These are phyloP conservation scores for Pseudocercospora ulei DNA, from an alignment of 2,329 filamentous ascomycete genomes.

Conservation along the genomic window DNA sequence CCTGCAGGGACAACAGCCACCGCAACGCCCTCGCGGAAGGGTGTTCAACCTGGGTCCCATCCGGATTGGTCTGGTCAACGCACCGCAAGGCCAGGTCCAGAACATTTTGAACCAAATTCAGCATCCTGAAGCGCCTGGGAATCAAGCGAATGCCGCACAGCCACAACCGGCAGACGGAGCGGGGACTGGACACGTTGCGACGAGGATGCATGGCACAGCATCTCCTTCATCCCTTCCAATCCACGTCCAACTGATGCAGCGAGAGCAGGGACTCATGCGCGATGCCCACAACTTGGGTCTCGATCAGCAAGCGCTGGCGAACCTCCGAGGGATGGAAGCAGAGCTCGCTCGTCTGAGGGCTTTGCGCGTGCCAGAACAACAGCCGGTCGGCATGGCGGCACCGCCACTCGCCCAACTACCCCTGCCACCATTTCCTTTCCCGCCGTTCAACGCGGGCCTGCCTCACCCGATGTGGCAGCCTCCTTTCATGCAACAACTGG, in stretches of 20 bases:
- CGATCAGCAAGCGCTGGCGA: conserved; percentile 57
- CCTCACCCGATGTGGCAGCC: conserved; percentile 9
- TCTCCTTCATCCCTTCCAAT: conserved; percentile 36
- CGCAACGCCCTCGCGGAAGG: conserved; percentile 33
- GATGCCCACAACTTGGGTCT: conserved; percentile 55
- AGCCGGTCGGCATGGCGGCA: conserved; percentile 13
- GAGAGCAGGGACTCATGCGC: conserved; percentile 59
- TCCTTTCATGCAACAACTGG: conserved; percentile 14
- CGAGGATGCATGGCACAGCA: conserved; percentile 5
- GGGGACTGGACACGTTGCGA: conserved; percentile 10
- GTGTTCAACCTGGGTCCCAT: conserved; percentile 66
- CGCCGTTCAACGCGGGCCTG: conserved; percentile 11
- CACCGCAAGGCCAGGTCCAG: conserved; percentile 42
- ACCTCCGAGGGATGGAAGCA: conserved; percentile 56
- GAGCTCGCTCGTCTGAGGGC: conserved; percentile 58
- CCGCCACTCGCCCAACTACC: conserved; percentile 16
- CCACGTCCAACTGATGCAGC: conserved; percentile 52
- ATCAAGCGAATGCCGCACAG: conserved; percentile 12
- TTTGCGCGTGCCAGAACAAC: conserved; percentile 23
- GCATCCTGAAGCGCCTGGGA: conserved; percentile 17
- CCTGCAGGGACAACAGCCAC: conserved; percentile 32
- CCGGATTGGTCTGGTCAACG: conserved; percentile 57
- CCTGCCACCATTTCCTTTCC: conserved; percentile 8
- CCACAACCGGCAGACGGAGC: conserved; percentile 23
- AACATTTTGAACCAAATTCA: conserved; percentile 36